Evolutionary conservation across 2,329 filamentous ascomycete genomes (phyloP), one percentile per base, ranked within the genome.

Genomic region (Colletotrichum tabaci): DNA sequence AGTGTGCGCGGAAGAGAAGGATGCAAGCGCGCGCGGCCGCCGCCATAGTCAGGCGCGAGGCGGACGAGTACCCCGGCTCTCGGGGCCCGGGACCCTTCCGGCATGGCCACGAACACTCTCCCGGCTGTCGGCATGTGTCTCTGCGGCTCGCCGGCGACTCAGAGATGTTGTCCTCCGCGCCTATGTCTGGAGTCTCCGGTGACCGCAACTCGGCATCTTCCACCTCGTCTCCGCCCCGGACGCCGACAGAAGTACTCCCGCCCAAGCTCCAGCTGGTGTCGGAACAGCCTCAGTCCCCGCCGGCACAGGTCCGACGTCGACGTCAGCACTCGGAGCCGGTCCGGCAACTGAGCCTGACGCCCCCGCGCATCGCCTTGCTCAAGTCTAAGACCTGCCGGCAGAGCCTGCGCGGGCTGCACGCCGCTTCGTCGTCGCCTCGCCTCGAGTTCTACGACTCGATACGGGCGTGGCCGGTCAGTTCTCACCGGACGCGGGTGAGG

Each of bases 391-490:
- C 68, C 10, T 67, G 68, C 63, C 44, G 64, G 38, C 68, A 71
- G 52, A 71, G 56, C 53, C 47, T 71, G 53, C 69, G 69, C 18
- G 52, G 65, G 21, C 58, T 71, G 38, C 52, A 67, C 23, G 60
- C 58, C 7, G 60, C 69, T 5, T 71, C 66, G 16, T 60, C 66
- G 15, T 66, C 69, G 3, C 26, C 53, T n/a, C 58, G 58, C 10
- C 58, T 68, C 13, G 58, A 57, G 38, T 68, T 71, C 23, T 71
- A 71, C 52, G 69, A 71, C 58, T 71, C 69, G n/a, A 71, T 71
- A 23, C 69, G 69, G 7, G n/a, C 55, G 9, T 71, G 69, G 69
- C 69, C 69, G 16, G 53, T 58, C 12, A 63, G 69, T 30, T 71
- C 69, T 10, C 30, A 68, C 30, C 58, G 53, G 13, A 49, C 58